Percentiles rank a stretch among this genome's conserved stretches.
Evolutionary conservation across 768 basidiomycete species (phyloP).

Genomic region (Boletus subparvulus): DNA sequence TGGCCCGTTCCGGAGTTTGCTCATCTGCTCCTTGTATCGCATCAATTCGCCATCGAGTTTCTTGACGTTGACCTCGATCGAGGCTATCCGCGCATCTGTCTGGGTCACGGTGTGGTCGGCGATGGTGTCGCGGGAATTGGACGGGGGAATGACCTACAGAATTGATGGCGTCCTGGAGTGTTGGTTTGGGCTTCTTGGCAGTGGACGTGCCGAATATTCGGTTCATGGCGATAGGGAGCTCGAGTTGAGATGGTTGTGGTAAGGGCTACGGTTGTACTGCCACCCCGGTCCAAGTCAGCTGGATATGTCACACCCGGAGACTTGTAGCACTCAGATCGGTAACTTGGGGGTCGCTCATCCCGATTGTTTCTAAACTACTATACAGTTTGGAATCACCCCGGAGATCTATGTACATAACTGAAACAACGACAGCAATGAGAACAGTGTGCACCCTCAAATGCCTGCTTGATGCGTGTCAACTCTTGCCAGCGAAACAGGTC

Average conservation of each 20-base stretch:
- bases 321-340: too few relatives aligned
- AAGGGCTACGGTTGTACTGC: background rate
- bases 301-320: background rate
- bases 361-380: background rate
- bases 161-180: constrained; percentile 89
- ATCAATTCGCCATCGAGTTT: constrained; percentile 93
- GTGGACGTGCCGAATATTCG: constrained; percentile 78
- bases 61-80: constrained; percentile 94
- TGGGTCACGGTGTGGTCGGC: constrained; percentile 30
- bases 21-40: constrained; percentile 95
- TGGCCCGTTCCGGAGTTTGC: constrained; percentile 87
- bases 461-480: background rate
- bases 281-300: background rate
- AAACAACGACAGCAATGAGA: background rate
- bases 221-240: constrained; percentile 55
- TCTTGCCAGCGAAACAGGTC: background rate
- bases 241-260: background rate
- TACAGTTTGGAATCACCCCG: background rate
- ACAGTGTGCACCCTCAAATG: background rate
- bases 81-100: constrained; percentile 85
- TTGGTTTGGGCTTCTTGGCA: constrained; percentile 80
- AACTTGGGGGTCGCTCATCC: background rate
- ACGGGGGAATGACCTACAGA: constrained; percentile 52
- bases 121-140: background rate
- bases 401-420: background rate